Percentiles rank a stretch among this genome's conserved stretches.
Evolutionary conservation across 1,139 yeast genomes (phyloP).

Genomic region (Kodamaea derodonti): DNA sequence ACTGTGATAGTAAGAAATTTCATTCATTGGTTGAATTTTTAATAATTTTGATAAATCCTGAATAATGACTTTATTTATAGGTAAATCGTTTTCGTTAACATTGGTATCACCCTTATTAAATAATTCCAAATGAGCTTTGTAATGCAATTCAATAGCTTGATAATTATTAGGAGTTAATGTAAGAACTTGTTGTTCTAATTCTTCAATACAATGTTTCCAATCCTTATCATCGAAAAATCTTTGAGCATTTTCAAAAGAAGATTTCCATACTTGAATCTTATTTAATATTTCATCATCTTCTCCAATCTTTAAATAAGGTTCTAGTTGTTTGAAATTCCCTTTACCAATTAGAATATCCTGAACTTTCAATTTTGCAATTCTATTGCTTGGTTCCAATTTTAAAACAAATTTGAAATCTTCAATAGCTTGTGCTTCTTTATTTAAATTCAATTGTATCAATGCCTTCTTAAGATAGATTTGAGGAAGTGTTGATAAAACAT

Average conservation of each 20-base stretch:
- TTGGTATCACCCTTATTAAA: constrained; percentile 12
- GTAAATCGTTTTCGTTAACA: constrained; percentile 8
- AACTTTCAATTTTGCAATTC: constrained; percentile 42
- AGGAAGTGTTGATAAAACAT: constrained; percentile 12
- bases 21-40: constrained; percentile 27
- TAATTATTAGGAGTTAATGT: constrained; percentile 21
- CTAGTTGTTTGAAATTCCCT: constrained; percentile 32
- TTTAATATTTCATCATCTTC: constrained; percentile 1
- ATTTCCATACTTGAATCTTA: constrained; percentile 16
- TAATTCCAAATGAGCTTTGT: constrained; percentile 12
- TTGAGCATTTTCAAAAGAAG: constrained; percentile 17
- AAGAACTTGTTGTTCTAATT: constrained; percentile 21
- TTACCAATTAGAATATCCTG: constrained; percentile 41
- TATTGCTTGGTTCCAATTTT: constrained; percentile 32
- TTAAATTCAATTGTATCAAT: constrained; percentile 47
- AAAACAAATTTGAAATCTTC: constrained; percentile 44
- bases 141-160: constrained; percentile 20
- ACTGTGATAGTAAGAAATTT: constrained; percentile 26
- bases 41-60: constrained; percentile 24
- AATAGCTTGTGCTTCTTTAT: constrained; percentile 45
- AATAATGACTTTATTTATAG: constrained; percentile 20
- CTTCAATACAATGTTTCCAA: constrained; percentile 17
- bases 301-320: constrained; percentile 2
- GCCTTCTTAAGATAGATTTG: constrained; percentile 53
- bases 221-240: constrained; percentile 12